Base-by-base conservation (phyloP, 2,329 filamentous ascomycete genomes). In the Microdochium trichocladiopsis region DNA sequence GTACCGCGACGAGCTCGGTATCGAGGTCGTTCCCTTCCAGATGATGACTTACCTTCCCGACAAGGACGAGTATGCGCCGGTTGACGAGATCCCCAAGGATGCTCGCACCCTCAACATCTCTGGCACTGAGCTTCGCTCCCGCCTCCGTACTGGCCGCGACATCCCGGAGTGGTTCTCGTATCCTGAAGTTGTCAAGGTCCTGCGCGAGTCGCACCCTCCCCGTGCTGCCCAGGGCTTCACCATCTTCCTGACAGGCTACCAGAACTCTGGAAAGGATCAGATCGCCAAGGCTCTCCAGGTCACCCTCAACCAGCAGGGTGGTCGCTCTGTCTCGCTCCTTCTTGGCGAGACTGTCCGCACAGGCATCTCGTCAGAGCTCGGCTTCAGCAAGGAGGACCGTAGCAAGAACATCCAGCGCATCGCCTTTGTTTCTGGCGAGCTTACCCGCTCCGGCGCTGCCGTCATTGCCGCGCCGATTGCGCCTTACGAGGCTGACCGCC, bases 81-180 rank as follows among this genome's bases (percentile, higher is more conserved):
- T 91, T 71, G 90, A 99, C 74, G 83, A 96, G 76, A 93, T 99
- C 56, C 77, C 86, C 63, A 77, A 84, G 66, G 91, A 90, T 59
- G 80, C 87, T 65, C 89, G 90, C 71, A 97, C 93, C 50, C 82
- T 90, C 60, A 90, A 93, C 76, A 93, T 93, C 70, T 91, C 86
- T 36, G 87, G 87, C 56, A 91, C 87, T 56, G 94, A 99, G 78
- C 89, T 99, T 65, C 92, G 94, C 66, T 83, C 88, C 66, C 89
- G 94, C 63, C 86, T 99, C 58, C 86, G 88, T 65, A 95, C 88
- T 55, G 94, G 94, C 62, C 89, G 89, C 63, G 90, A 95, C 62
- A 99, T 99, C 63, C 94, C 94, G 61, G 91, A 95, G 73, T 99
- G 94, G 94, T 99, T 99, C 82, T 97, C 94, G 28, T 99, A 99